Evolutionary conservation across 2,329 filamentous ascomycete genomes (phyloP).

Genomic region (Colletotrichum australisinense): DNA sequence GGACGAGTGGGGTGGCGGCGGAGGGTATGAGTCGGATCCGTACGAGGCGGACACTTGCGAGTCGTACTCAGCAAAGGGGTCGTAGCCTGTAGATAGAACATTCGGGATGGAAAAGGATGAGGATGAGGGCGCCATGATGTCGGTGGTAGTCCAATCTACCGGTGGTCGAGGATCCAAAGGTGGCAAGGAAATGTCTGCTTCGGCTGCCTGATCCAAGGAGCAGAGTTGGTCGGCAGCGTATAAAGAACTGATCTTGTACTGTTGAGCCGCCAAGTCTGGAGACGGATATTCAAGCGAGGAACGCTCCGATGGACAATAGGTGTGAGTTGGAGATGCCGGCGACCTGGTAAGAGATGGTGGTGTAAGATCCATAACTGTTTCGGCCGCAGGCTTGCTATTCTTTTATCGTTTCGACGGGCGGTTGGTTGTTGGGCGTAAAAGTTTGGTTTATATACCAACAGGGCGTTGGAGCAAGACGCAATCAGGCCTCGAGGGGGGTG

Average conservation of each 20-base stretch:
- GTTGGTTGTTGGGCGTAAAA: conserved; percentile 25
- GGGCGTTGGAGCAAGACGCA: conserved; percentile 21
- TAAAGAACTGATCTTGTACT: conserved; percentile 55
- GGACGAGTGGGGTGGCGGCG: conserved; percentile 47
- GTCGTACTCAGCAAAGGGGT: conserved; percentile 61
- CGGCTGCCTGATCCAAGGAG: conserved; percentile 50
- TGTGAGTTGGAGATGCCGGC: conserved; percentile 55
- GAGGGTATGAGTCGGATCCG: conserved; percentile 58
- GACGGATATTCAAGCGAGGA: conserved; percentile 59
- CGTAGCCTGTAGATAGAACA: conserved; percentile 62
- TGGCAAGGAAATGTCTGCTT: conserved; percentile 50
- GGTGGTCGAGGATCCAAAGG: conserved; percentile 54
- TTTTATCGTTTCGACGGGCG: conserved; percentile 10
- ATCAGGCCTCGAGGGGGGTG: conserved; percentile 13
- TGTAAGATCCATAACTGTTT: conserved; percentile 59
- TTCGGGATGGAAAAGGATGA: conserved; percentile 56
- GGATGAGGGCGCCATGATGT: conserved; percentile 52
- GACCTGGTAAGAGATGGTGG: conserved; percentile 59
- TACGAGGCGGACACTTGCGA: conserved; percentile 54
- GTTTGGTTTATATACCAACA: conserved; percentile 32
- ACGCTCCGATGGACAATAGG: conserved; percentile 55
- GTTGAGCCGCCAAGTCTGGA: conserved; percentile 54
- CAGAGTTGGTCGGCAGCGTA: conserved; percentile 53
- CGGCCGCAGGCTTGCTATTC: conserved; percentile 19
- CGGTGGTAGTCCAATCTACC: conserved; percentile 55